Percentiles rank a stretch among this genome's conserved stretches.
phyloP scores from a whole-genome alignment of 257 asterid genomes.

The Eucommia ulmoides region DNA sequence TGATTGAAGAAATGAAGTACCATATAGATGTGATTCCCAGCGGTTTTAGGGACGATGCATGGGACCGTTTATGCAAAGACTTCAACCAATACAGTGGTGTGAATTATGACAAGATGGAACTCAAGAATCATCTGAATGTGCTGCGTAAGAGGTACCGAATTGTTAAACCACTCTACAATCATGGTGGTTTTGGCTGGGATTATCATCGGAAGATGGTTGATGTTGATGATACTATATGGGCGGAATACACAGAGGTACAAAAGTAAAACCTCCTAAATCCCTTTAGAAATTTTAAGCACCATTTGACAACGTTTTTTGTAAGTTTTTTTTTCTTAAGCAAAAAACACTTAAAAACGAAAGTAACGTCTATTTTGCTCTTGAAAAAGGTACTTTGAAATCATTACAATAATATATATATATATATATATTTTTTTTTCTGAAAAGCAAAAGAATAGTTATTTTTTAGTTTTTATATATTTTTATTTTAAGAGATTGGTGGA shows the following conservation, averaged over 20 bases:
- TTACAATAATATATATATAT: too few relatives aligned
- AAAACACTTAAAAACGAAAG: not conserved
- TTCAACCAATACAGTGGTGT: slow-evolving; percentile 3
- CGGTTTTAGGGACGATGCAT: not conserved
- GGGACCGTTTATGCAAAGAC: slow-evolving; percentile 1
- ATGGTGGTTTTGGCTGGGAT: slow-evolving; percentile 6
- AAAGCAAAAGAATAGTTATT: too few relatives aligned
- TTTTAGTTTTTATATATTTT: too few relatives aligned
- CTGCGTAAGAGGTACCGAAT: slow-evolving; percentile 3
- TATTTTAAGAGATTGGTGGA: too few relatives aligned
- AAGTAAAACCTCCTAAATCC: not conserved
- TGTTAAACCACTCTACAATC: slow-evolving; percentile 7
- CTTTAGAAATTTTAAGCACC: not conserved
- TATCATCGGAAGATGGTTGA: not conserved
- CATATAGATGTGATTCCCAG: not conserved
- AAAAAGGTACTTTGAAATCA: not conserved
- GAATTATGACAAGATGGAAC: slow-evolving; percentile 1
- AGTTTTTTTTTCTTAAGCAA: too few relatives aligned
- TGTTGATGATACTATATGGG: slow-evolving; percentile 4
- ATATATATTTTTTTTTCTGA: not conserved
- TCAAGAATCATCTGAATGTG: slow-evolving; percentile 4
- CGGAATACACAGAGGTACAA: slow-evolving; percentile 1
- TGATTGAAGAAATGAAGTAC: not conserved
- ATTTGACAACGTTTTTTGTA: not conserved
- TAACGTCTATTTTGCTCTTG: not conserved